Percentiles rank a stretch among this genome's conserved stretches.
Evolutionary conservation across 176 grass and related monocot genomes (phyloP).

Genomic region (Raddia guianensis): DNA sequence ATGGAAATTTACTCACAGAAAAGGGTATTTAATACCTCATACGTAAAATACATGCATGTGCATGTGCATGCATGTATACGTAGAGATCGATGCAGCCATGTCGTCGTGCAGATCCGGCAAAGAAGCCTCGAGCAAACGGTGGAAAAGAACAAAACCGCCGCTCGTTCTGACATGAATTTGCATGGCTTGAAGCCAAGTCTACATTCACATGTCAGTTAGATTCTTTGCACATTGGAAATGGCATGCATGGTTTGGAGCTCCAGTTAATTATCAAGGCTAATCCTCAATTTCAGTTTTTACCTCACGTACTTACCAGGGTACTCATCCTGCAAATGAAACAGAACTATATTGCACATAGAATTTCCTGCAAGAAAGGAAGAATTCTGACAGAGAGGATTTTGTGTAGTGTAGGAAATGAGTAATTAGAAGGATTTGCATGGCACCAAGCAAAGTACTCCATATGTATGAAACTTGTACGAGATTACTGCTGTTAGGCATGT

Average conservation of each 20-base stretch:
- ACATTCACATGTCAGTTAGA: slow-evolving; percentile 45
- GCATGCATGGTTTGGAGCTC: slow-evolving; percentile 11
- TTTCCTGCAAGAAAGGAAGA: not conserved
- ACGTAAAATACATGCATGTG: not conserved
- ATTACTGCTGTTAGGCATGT: not conserved
- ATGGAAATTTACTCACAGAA: not conserved
- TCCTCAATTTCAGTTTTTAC: not conserved
- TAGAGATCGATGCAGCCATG: not conserved
- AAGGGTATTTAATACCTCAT: not conserved
- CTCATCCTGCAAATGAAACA: not conserved
- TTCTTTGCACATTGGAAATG: slow-evolving; percentile 23
- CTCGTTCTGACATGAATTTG: slow-evolving; percentile 15
- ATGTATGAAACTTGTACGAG: not conserved
- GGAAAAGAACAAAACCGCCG: slow-evolving; percentile 12
- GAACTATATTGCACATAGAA: not conserved
- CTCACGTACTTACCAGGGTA: not conserved
- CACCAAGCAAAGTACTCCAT: not conserved
- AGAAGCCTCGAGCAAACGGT: not conserved
- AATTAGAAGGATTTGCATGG: not conserved
- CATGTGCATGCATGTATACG: not conserved
- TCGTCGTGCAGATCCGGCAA: not conserved
- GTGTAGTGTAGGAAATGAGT: not conserved
- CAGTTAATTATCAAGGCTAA: not conserved
- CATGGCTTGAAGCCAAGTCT: slow-evolving; percentile 18
- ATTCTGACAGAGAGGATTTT: not conserved